Base-by-base conservation (phyloP, 1,284 basidiomycete genomes). In the Amylostereum areolatum region DNA sequence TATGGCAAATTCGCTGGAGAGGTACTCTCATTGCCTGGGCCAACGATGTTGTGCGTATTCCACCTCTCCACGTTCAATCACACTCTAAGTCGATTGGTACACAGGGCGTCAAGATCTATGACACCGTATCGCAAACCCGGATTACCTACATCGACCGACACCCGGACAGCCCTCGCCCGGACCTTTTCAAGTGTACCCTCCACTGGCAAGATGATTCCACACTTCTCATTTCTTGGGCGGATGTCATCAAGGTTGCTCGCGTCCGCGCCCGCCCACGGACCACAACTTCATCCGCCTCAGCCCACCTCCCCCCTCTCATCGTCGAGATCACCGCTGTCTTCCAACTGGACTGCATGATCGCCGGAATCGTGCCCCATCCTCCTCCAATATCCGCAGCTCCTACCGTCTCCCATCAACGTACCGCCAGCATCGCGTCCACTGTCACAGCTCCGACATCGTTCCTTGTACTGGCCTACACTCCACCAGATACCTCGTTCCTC, bases 341-440 rank as follows among this genome's bases (percentile, higher is more conserved):
- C 64, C 87, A 96, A 61, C 76, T 98, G 36, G 97, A 99, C 65
- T 95, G 92, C 64, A 95, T 97, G 90, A 83, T 98, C 29, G 81
- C 93, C 1, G 95, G 95, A 24, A 83, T 99, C 46, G 82, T 89
- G 2, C 86, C 91, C 3, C 90, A 94, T 62, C 80, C 80, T 0
- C 70, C 73, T 44, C 62, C 73, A 10, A 55, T 60, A 48, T 57
- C 58, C 36, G 50, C 54, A 48, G 47, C 52, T 9, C 46, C 59
- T 8, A 48, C 60, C 12, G 47, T 55, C 48, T 46, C 55, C 50
- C 52, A 57, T 52, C 30, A 63, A 49, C 42, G 56, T 50, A 33
- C 61, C 53, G 48, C 59, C 55, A 48, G 46, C 47, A 12, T 48
- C 56, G 31, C 51, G 53, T 39, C 53, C 57, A 51, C 59, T 2